Base-by-base conservation (phyloP, 768 basidiomycete genomes). In the Boletus subparvulus region DNA sequence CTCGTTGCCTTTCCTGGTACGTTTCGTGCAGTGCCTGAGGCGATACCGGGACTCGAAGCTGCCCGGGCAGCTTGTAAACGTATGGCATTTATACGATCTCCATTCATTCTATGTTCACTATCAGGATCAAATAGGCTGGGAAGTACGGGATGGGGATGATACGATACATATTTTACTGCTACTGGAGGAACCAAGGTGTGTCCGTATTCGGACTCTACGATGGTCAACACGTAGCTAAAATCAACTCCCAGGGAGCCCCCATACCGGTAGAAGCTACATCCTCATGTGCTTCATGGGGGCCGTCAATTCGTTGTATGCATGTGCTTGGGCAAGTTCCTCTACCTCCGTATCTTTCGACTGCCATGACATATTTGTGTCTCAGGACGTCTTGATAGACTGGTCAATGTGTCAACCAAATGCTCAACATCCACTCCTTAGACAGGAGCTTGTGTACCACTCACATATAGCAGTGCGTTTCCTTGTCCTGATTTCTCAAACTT, bases 381-480 rank as follows among this genome's bases (percentile, higher is more conserved):
- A 92, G 93, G 94, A 97, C 64, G 70, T 93, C 33, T 66, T 88
- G 11, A 90, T 95, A 84, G 96, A 98, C 69, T 98, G 96, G 96
- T 92, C 90, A 2, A 68, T 98, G 43, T 75, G 93, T 41, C 78
- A 83, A 54, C 77, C 80, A 6, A 84, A 77, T 55, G 75, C 78
- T 9, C 75, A 64, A 57, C 77, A 88, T 60, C 81, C 75, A 19
- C 74, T 91, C 40, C 79, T 98, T 3, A 84, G 97, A 17, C 71
- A 76, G 6, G 90, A 95, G 37, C 73, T 96, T 33, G 74, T 92
- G 2, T 98, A 94, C 69, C 75, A 79, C 6, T 80, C 85, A 45
- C 67, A 82, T 40, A 74, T 86, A 61, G 76, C 79, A 21, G 88
- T 92, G 51, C 53, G 80, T 66, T 40, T 40, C 4, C 16, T 26